A percentile compares a stretch with the other conserved stretches of the same genome.
phyloP scores from a whole-genome alignment of 768 basidiomycete species.

The Tylopilus felleus region DNA sequence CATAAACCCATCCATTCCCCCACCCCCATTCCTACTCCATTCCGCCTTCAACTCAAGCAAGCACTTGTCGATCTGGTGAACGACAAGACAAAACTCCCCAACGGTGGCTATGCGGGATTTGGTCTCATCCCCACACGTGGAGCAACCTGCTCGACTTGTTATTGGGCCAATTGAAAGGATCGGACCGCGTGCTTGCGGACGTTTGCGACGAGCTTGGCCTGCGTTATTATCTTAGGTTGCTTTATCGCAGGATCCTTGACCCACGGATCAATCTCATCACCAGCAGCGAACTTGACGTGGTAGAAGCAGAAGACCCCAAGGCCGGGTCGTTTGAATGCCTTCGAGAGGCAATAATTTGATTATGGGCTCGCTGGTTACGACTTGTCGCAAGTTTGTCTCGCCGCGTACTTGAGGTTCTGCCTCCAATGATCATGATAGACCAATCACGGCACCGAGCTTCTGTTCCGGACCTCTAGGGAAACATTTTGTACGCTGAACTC shows the following conservation, averaged over 20 bases:
- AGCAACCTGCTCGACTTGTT: not conserved
- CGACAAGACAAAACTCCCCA: not conserved
- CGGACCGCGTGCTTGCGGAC: constrained; percentile 3
- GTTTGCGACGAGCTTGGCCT: constrained; percentile 6
- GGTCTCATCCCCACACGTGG: constrained; percentile 6
- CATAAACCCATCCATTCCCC: not conserved
- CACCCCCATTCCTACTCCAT: not conserved
- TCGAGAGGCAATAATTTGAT: too few relatives aligned
- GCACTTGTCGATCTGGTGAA: not conserved
- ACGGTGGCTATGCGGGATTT: constrained; percentile 8
- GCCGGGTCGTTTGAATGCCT: not conserved
- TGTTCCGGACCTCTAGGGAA: too few relatives aligned
- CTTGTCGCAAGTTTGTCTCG: too few relatives aligned
- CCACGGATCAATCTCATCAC: not conserved
- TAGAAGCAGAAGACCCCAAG: not conserved
- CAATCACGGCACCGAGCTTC: too few relatives aligned
- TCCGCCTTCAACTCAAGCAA: too few relatives aligned
- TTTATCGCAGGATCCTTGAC: not conserved
- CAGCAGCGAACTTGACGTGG: not conserved
- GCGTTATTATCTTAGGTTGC: not conserved
- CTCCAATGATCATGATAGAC: too few relatives aligned
- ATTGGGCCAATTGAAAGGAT: constrained; percentile 11
- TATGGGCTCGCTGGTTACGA: too few relatives aligned
- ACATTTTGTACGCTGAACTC: too few relatives aligned
- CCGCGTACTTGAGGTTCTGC: too few relatives aligned